A percentile compares a stretch with the other conserved stretches of the same genome.
phyloP scores from a whole-genome alignment of 192 early-diverging fungal species.

The Umbelopsis vinacea region DNA sequence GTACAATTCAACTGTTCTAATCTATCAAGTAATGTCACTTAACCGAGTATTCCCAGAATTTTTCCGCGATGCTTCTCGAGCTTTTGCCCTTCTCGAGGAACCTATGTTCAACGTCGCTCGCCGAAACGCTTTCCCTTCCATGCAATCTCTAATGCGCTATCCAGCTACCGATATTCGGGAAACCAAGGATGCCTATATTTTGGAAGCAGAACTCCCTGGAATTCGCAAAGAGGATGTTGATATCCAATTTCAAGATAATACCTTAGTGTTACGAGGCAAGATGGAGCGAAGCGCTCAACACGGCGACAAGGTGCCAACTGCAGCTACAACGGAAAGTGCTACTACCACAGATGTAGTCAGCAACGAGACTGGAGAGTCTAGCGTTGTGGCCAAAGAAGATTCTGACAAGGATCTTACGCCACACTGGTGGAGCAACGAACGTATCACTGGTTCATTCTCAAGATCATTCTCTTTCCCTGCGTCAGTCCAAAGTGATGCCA shows the following conservation, averaged over 20 bases:
- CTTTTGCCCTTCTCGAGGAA: slow-evolving; percentile 39
- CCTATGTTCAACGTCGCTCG: slow-evolving; percentile 31
- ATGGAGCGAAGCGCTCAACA: slow-evolving; percentile 26
- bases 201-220: slow-evolving; percentile 47
- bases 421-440: slow-evolving; percentile 31
- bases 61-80: slow-evolving; percentile 35
- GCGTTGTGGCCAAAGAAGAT: not conserved
- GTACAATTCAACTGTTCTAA: not conserved
- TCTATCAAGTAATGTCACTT: slow-evolving; percentile 27
- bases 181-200: slow-evolving; percentile 35
- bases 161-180: slow-evolving; percentile 41
- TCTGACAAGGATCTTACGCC: slow-evolving; percentile 1
- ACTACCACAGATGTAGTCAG: slow-evolving; percentile 14
- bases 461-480: slow-evolving; percentile 31
- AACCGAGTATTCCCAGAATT: slow-evolving; percentile 32
- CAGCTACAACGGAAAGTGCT: not conserved
- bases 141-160: not conserved
- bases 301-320: slow-evolving; percentile 4
- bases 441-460: slow-evolving; percentile 29
- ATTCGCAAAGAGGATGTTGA: slow-evolving; percentile 41
- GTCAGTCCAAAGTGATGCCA: slow-evolving; percentile 19
- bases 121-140: slow-evolving; percentile 26
- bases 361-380: not conserved
- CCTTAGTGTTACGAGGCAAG: slow-evolving; percentile 38
- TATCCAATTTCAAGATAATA: slow-evolving; percentile 40